Evolutionary conservation across 2,329 filamentous ascomycete species (phyloP).

Genomic region (Cladorrhinum sp.): DNA sequence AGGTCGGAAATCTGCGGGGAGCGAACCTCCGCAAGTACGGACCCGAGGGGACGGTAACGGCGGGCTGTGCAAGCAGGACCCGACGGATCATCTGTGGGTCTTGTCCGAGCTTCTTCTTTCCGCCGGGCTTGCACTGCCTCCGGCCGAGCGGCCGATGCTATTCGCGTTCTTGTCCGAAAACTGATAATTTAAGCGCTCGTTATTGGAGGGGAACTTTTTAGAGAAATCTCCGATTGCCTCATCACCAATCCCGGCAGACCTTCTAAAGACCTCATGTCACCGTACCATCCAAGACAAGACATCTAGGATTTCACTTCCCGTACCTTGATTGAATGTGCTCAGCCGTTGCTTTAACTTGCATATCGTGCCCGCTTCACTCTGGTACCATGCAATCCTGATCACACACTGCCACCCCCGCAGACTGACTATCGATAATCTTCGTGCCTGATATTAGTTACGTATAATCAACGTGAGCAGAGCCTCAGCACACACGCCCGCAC

Average conservation of each 20-base stretch:
- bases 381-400: not conserved
- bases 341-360: not conserved
- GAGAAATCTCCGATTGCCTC: too few species aligned
- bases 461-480: too few species aligned
- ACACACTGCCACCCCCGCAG: not conserved
- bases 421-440: not conserved
- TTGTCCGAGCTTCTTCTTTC: not conserved
- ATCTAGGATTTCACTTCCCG: too few species aligned
- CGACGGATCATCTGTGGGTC: slow-evolving; percentile 10
- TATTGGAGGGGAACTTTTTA: not conserved
- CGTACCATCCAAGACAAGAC: too few species aligned
- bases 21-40: not conserved
- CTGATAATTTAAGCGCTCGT: not conserved
- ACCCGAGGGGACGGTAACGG: not conserved
- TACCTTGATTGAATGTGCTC: too few species aligned
- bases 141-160: not conserved
- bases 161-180: not conserved
- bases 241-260: too few species aligned
- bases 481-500: too few species aligned
- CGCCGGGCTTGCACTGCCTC: not conserved
- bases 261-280: too few species aligned
- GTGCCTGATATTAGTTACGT: not conserved
- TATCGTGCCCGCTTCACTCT: not conserved
- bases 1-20: not conserved
- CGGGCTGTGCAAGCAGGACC: not conserved